Base-by-base conservation (phyloP, 805 yeast species). In the Vanderwaltozyma verrucispora region DNA sequence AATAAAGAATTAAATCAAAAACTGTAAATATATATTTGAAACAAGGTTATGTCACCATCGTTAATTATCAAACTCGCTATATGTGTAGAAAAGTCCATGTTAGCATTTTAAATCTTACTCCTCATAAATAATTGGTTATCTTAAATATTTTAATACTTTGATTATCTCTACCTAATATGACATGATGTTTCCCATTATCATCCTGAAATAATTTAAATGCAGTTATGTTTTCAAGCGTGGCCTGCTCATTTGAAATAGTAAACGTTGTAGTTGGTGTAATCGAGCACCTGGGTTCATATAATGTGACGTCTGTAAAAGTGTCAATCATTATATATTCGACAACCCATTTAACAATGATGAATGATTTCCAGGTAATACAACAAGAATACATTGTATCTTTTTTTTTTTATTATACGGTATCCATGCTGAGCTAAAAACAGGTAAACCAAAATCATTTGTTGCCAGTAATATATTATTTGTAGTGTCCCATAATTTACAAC, bases 401-500 rank as follows among this genome's bases (percentile, higher is more conserved):
- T 24, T 8, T 8, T 4, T 4, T 10, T 24, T 21, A 21, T 24
- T 13, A 24, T 12, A 4, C 4, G 11, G 27, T 9, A 53, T 14
- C 54, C 55, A 51, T 16, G 39, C 38, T 3, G 45, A 36, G 3
- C 35, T 31, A n/a, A 51, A 38, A 10, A 51, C 36, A 6, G 54
- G 51, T 12, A 35, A 32, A 10, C 45, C 48, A 14, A 48, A 24
- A 29, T 49, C 52, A 5, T 49, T 40, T 5, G 36, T 19, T 12
- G 37, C 49, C 30, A 53, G 20, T 23, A 35, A 30, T 4, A 25
- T 19, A 32, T 43, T 44, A 27, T 38, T 35, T 13, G 30, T 19
- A 1, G 47, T 46, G 32, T 54, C 57, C 56, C 56, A 54, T n/a
- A 54, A 25, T 13, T 35, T 35, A 33, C 50, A 43, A 10, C 45